Evolutionary conservation across 106 monocot genomes (phyloP).

Genomic region (Apostasia shenzhenica): DNA sequence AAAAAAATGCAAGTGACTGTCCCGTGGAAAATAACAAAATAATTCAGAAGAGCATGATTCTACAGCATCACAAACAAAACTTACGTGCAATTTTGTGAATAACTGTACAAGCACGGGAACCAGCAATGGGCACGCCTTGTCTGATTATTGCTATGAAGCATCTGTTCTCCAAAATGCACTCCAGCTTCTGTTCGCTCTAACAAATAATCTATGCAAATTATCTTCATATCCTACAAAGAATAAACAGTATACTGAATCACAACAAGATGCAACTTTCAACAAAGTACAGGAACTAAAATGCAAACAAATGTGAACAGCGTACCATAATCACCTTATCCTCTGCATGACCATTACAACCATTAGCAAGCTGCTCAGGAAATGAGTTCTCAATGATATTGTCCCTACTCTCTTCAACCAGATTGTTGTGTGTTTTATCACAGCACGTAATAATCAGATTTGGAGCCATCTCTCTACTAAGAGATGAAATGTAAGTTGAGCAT

Average conservation of each 20-base stretch:
- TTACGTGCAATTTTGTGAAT: constrained; percentile 67
- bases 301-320: not conserved
- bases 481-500: constrained; percentile 51
- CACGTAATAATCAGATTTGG: constrained; percentile 85
- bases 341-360: constrained; percentile 40
- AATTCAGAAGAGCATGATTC: not conserved
- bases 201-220: constrained; percentile 67
- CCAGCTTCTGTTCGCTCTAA: constrained; percentile 56
- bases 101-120: constrained; percentile 84
- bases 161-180: constrained; percentile 54
- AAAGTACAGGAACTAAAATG: not conserved
- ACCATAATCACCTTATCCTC: constrained; percentile 33
- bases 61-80: not conserved
- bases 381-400: constrained; percentile 23
- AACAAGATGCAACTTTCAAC: not conserved
- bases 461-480: constrained; percentile 55
- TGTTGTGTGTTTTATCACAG: constrained; percentile 26
- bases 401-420: constrained; percentile 23
- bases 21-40: not conserved
- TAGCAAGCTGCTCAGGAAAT: constrained; percentile 31
- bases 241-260: constrained; percentile 16
- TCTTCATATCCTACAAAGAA: constrained; percentile 55
- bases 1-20: constrained; percentile 4
- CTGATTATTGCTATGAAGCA: constrained; percentile 72
- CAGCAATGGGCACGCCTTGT: constrained; percentile 81